Percentiles rank a stretch among this genome's conserved stretches.
These are phyloP conservation scores for Cordyceps farinosa DNA, from an alignment of 2,329 filamentous ascomycete species.

Conservation along the genomic window DNA sequence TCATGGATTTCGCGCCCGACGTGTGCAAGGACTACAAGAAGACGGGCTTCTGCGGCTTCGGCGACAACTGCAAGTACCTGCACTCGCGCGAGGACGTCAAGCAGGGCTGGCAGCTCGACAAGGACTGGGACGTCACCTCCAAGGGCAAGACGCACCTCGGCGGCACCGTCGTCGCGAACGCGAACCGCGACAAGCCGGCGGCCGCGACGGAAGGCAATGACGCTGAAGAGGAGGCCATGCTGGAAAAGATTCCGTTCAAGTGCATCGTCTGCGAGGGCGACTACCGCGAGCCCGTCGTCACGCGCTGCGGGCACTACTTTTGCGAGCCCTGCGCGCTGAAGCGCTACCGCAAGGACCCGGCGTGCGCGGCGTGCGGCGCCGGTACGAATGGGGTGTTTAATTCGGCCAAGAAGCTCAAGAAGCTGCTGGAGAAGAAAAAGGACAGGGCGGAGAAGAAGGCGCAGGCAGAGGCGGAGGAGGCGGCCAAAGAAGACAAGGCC, in stretches of 20 bases:
- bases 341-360: conserved; percentile 80
- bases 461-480: conserved; percentile 50
- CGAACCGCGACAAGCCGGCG: conserved; percentile 42
- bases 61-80: conserved; percentile 78
- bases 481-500: conserved; percentile 31
- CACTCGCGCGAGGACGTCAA: conserved; percentile 77
- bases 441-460: conserved; percentile 57
- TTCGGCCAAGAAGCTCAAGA: conserved; percentile 75
- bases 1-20: conserved; percentile 87
- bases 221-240: conserved; percentile 62
- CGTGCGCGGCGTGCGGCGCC: conserved; percentile 78
- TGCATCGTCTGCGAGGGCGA: conserved; percentile 80
- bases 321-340: conserved; percentile 86
- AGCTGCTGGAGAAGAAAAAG: conserved; percentile 71
- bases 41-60: conserved; percentile 50
- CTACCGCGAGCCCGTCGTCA: conserved; percentile 78
- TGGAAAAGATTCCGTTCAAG: conserved; percentile 83
- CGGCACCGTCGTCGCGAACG: conserved; percentile 60
- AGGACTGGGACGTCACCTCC: conserved; percentile 84
- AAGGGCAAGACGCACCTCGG: conserved; percentile 63
- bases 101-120: conserved; percentile 92
- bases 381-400: conserved; percentile 91
- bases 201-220: conserved; percentile 40
- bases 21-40: conserved; percentile 94
- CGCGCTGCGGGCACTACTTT: conserved; percentile 93